Evolutionary conservation across 2,329 filamentous ascomycete genomes (phyloP).

Genomic region (Phialophora tarda): DNA sequence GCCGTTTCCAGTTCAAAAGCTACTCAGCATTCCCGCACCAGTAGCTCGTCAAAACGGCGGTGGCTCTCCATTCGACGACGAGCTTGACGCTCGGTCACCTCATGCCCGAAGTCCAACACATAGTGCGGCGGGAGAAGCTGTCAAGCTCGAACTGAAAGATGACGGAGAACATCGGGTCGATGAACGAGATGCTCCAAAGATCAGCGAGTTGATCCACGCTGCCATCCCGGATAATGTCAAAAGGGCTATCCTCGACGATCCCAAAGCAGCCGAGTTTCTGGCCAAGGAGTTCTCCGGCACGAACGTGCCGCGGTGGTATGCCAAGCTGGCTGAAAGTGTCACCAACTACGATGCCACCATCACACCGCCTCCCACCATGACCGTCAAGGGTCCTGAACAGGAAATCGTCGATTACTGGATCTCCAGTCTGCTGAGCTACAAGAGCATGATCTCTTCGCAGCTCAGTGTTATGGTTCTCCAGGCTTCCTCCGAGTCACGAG

Average conservation of each 20-base stretch:
- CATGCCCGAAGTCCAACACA: not conserved
- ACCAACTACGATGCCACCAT: slow-evolving; percentile 30
- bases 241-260: slow-evolving; percentile 22
- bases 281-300: slow-evolving; percentile 23
- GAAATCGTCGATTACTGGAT: slow-evolving; percentile 20
- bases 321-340: slow-evolving; percentile 16
- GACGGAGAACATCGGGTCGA: not conserved
- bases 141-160: slow-evolving; percentile 7
- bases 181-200: not conserved
- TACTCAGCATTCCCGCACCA: slow-evolving; percentile 9
- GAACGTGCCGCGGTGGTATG: slow-evolving; percentile 21
- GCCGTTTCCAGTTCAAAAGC: slow-evolving; percentile 17
- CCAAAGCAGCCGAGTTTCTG: slow-evolving; percentile 19
- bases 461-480: not conserved
- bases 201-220: slow-evolving; percentile 17
- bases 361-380: slow-evolving; percentile 20
- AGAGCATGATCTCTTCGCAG: slow-evolving; percentile 5
- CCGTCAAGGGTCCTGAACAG: not conserved
- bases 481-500: slow-evolving; percentile 9
- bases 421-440: slow-evolving; percentile 15
- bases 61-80: slow-evolving; percentile 7
- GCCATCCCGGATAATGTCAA: slow-evolving; percentile 19
- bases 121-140: slow-evolving; percentile 7
- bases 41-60: not conserved
- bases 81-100: not conserved